phyloP scores from a whole-genome alignment of 78 protist species.

The Dictyostelium capitatum region DNA sequence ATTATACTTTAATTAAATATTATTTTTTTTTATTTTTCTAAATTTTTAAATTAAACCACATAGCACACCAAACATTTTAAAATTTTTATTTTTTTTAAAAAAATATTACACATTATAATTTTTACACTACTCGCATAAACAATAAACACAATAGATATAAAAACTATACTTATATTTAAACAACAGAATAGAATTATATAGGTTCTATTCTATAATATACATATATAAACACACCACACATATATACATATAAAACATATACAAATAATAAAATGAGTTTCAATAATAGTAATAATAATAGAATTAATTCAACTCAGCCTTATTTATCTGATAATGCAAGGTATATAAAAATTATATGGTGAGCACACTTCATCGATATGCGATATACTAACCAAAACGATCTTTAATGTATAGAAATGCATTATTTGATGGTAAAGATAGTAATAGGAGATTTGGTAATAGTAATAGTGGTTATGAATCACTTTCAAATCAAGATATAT shows the following conservation, averaged over 20 bases:
- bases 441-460: neutral
- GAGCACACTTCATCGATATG: too few species aligned
- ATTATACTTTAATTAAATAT: too few species aligned
- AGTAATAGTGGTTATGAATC: neutral
- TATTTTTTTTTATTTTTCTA: too few species aligned
- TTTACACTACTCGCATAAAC: too few species aligned
- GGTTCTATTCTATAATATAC: too few species aligned
- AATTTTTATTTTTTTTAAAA: too few species aligned
- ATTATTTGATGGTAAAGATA: neutral
- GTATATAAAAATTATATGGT: conserved; percentile 14
- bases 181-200: too few species aligned
- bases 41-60: too few species aligned
- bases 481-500: conserved; percentile 29
- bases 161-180: too few species aligned
- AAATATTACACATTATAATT: too few species aligned
- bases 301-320: conserved; percentile 14
- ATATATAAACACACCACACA: neutral
- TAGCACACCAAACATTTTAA: too few species aligned
- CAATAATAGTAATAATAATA: conserved; percentile 24
- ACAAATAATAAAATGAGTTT: neutral
- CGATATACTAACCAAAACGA: neutral
- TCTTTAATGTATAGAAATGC: conserved; percentile 10
- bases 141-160: too few species aligned
- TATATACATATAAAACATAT: neutral
- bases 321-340: conserved; percentile 68